A percentile compares a stretch with the other conserved stretches of the same genome.
Conservation (phyloP, 495 filamentous ascomycete species). For the Hypoxylon fuscum region DNA sequence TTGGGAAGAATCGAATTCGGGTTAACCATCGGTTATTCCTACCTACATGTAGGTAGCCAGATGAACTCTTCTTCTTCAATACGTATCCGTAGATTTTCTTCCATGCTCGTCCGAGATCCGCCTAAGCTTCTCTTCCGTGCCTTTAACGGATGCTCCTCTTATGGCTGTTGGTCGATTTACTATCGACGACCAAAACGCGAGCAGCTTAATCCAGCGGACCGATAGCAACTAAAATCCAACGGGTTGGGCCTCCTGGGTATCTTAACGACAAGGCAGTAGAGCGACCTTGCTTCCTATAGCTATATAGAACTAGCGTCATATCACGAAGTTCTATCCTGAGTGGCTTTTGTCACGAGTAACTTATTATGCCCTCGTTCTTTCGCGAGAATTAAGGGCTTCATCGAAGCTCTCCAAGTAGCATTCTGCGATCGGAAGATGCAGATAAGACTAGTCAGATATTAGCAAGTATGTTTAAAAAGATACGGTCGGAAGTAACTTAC, state of each 20-base stretch:
- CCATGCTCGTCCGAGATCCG: neutral
- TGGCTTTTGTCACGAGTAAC: no score
- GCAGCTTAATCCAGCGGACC: neutral
- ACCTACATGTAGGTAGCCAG: neutral
- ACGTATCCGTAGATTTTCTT: neutral
- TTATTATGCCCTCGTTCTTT: neutral
- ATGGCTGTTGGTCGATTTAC: neutral
- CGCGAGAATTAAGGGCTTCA: conserved; percentile 36
- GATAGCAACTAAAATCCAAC: conserved; percentile 9
- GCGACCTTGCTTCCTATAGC: neutral
- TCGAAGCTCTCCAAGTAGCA: conserved; percentile 79
- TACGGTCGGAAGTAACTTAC: conserved; percentile 65
- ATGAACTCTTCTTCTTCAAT: neutral
- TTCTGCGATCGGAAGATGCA: conserved; percentile 81
- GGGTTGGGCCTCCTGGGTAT: conserved; percentile 14
- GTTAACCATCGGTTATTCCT: neutral
- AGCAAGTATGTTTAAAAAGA: neutral
- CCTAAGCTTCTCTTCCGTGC: no score
- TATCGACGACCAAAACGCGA: neutral
- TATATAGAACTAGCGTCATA: neutral
- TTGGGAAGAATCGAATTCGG: no score
- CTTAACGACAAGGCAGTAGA: neutral
- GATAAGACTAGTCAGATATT: conserved; percentile 71
- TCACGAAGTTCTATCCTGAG: no score
- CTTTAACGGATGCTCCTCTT: neutral